These are phyloP conservation scores for Azolla pinnata DNA, from an alignment of 75 land plant genomes.

Conservation along the genomic window DNA sequence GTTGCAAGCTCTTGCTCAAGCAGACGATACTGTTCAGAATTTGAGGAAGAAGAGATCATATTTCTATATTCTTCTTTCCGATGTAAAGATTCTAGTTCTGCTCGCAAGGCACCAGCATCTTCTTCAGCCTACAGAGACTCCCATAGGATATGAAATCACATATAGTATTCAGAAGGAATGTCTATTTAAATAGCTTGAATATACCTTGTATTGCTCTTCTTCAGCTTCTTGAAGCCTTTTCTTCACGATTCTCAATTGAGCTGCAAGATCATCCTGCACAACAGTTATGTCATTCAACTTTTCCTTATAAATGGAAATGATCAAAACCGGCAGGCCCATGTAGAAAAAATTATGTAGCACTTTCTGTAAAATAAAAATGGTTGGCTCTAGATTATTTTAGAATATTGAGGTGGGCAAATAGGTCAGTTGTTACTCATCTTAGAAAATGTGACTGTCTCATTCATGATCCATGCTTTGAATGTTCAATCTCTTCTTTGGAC, in stretches of 20 bases:
- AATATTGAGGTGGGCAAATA: too few species aligned
- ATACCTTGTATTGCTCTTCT: slow-evolving; percentile 39
- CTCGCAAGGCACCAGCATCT: slow-evolving; percentile 29
- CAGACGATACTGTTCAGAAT: slow-evolving; percentile 12
- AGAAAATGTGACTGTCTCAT: too few species aligned
- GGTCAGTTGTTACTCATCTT: too few species aligned
- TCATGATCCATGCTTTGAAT: too few species aligned
- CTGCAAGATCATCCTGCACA: slow-evolving; percentile 28
- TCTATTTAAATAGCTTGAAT: background rate
- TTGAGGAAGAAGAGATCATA: slow-evolving; percentile 10
- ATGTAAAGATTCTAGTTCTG: slow-evolving; percentile 25
- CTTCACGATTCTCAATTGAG: slow-evolving; percentile 24
- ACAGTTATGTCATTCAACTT: too few species aligned
- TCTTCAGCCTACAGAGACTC: slow-evolving; percentile 33
- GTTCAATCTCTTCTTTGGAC: too few species aligned
- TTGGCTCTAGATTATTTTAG: too few species aligned
- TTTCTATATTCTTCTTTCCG: slow-evolving; percentile 18
- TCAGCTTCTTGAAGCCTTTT: slow-evolving; percentile 39
- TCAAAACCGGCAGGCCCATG: too few species aligned
- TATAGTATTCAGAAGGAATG: background rate
- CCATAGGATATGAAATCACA: background rate
- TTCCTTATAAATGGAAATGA: too few species aligned
- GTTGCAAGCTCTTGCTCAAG: slow-evolving; percentile 17
- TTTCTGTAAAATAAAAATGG: too few species aligned
- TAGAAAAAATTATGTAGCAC: too few species aligned